Evolutionary conservation across 495 filamentous ascomycete genomes (phyloP), one percentile per base, ranked within the genome.

Genomic region (Friedmanniomyces endolithicus): DNA sequence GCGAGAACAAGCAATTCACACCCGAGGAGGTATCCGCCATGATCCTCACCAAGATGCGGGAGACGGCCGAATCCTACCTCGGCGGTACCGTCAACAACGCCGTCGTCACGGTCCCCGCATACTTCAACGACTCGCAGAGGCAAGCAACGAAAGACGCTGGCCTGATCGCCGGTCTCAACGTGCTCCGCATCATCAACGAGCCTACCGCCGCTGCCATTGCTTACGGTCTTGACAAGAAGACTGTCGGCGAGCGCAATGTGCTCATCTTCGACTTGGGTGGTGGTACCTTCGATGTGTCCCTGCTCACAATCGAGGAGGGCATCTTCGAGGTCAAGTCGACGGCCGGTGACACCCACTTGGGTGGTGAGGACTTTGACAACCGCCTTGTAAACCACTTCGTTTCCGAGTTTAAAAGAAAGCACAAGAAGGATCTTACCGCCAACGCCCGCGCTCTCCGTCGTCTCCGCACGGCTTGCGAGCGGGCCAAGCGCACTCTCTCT

Each of bases 41-140:
- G 71, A 56, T 96, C 72, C 48, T 71, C 11, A 63, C 56, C 37
- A 72, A 65, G 86, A 96, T 96, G 92, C 86, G 92, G 77, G 92
- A 98, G 76, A 89, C 90, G 65, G 90, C 92, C 64, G 90, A 98
- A 78, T 77, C 82, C 63, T 96, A 96, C 77, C 82, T 98, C 60
- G 92, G 90, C 68, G 87, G 87, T 72, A 94, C 87, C 66, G 87
- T 98, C 72, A 88, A 94, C 79, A 95, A 96, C 76, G 92, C 90
- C 50, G 90, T 98, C 67, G 85, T 98, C 70, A 98, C 90, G 60
- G 90, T 98, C 57, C 90, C 92, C 22, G 92, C 90, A 67, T 98
- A 98, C 79, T 98, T 98, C 86, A 98, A 96, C 78, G 92, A 96
- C 81, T 94, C 90, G 65, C 92, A 98, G 77, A 87, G 90, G 73